phyloP scores from a whole-genome alignment of 352 stramenopile species.

The Globisporangium polare region DNA sequence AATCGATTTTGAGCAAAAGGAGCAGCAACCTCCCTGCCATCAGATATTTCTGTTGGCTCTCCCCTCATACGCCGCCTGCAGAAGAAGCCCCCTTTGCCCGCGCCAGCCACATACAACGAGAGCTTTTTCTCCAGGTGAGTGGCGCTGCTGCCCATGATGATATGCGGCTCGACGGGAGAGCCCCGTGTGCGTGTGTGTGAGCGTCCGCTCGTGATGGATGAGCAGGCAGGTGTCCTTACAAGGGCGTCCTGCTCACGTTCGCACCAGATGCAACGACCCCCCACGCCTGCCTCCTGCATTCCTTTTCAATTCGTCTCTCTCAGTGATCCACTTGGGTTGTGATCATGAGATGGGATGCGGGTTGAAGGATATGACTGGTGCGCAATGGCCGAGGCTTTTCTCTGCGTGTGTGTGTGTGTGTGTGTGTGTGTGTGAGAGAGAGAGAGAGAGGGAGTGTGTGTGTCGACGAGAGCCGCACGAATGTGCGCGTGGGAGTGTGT shows the following conservation, averaged over 20 bases:
- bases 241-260: neutral
- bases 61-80: neutral
- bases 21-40: too few relatives aligned
- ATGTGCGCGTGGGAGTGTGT: neutral
- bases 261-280: neutral
- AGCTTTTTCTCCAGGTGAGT: constrained; percentile 23
- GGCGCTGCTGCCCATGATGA: neutral
- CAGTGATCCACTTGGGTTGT: neutral
- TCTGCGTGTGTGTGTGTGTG: neutral
- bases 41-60: constrained; percentile 35
- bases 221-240: neutral
- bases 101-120: constrained; percentile 18
- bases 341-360: neutral
- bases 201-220: constrained; percentile 2
- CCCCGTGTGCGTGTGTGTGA: neutral
- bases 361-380: constrained; percentile 2
- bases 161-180: neutral
- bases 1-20: too few relatives aligned
- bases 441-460: too few relatives aligned
- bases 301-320: neutral
- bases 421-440: neutral
- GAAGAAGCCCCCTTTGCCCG: constrained; percentile 6
- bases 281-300: neutral
- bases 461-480: too few relatives aligned
- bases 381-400: neutral